phyloP scores from a whole-genome alignment of 2,329 filamentous ascomycete species.

The Alternaria burnsii region DNA sequence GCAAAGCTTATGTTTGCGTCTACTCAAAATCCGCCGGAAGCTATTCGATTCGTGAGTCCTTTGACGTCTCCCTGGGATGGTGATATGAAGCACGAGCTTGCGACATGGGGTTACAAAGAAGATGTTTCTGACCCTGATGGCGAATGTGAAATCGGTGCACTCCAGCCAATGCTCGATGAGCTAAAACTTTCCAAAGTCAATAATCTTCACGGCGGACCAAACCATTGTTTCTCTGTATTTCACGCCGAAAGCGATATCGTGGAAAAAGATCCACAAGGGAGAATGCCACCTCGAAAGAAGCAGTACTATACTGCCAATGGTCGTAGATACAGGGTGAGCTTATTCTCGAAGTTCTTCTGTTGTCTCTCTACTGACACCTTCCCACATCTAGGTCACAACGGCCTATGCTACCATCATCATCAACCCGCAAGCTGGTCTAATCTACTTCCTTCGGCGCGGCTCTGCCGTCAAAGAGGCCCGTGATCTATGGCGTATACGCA shows the following conservation, averaged over 20 bases:
- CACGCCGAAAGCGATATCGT: no score
- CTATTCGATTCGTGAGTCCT: neutral
- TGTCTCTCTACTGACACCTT: no score
- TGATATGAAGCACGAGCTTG: neutral
- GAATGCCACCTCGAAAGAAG: no score
- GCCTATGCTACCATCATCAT: neutral
- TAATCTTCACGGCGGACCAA: no score
- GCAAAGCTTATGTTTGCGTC: neutral
- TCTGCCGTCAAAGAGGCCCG: neutral
- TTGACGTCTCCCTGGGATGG: neutral
- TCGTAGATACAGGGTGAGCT: no score
- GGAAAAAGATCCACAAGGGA: no score
- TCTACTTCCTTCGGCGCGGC: conserved; percentile 2
- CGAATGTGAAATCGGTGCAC: neutral
- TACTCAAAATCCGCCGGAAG: neutral
- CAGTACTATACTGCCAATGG: no score
- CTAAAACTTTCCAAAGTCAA: neutral
- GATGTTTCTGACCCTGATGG: neutral
- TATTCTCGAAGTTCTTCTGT: no score
- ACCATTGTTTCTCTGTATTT: no score
- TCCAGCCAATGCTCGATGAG: neutral
- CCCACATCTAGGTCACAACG: neutral
- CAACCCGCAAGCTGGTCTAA: neutral
- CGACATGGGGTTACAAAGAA: conserved; percentile 4
- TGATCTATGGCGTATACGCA: neutral